These are phyloP conservation scores for Xylariaceae sp. DNA, from an alignment of 2,329 filamentous ascomycete genomes.

Conservation along the genomic window DNA sequence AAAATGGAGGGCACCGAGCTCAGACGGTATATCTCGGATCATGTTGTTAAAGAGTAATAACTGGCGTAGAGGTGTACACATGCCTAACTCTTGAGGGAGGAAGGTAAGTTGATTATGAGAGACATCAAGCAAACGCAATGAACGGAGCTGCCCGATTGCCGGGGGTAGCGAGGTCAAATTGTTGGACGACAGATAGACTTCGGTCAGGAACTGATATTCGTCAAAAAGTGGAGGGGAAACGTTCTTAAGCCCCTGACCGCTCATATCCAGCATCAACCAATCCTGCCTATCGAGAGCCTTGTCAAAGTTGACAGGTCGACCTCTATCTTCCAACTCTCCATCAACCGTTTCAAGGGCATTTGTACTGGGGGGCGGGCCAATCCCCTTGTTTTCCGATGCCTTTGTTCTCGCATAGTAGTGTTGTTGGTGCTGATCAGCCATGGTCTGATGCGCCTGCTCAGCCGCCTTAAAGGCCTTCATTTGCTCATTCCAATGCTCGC, in stretches of 20 bases:
- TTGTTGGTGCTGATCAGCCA: conserved; percentile 58
- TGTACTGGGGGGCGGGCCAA: conserved; percentile 48
- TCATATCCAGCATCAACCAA: conserved; percentile 91
- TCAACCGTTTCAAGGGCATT: conserved; percentile 47
- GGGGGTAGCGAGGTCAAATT: conserved; percentile 75
- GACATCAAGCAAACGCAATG: conserved; percentile 75
- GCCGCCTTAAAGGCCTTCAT: conserved; percentile 72
- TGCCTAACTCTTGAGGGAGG: conserved; percentile 86
- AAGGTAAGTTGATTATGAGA: conserved; percentile 81
- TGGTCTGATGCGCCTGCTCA: conserved; percentile 66
- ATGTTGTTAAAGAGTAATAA: conserved; percentile 87
- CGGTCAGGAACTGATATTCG: conserved; percentile 77
- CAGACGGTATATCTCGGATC: conserved; percentile 72
- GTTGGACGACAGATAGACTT: conserved; percentile 91
- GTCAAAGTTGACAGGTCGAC: conserved; percentile 60
- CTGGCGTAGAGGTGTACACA: conserved; percentile 88
- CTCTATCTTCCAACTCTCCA: conserved; percentile 50
- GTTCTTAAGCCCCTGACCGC: conserved; percentile 87
- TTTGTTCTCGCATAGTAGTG: conserved; percentile 69
- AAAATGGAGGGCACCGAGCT: conserved; percentile 83
- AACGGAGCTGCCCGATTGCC: conserved; percentile 74
- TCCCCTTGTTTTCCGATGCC: conserved; percentile 63
- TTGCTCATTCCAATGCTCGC: conserved; percentile 83
- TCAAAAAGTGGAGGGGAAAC: conserved; percentile 74
- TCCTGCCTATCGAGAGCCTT: conserved; percentile 66